These are phyloP conservation scores for Pestalotiopsis sp. DNA, from an alignment of 2,329 filamentous ascomycete genomes.

Conservation along the genomic window DNA sequence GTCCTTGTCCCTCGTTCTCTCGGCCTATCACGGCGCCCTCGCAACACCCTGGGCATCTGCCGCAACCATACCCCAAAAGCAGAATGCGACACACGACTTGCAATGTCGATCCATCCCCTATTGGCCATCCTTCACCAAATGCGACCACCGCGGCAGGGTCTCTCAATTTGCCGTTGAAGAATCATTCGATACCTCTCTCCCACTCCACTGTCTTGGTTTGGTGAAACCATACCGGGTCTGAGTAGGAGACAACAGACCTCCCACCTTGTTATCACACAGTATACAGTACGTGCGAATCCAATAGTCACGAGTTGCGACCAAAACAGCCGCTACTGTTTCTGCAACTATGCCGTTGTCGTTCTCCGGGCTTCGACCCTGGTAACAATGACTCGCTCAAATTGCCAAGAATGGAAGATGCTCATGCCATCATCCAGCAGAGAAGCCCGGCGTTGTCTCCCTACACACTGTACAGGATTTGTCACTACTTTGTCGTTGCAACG, in stretches of 20 bases:
- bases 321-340: not conserved
- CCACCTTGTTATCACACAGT: too few relatives aligned
- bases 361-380: not conserved
- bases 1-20: not conserved
- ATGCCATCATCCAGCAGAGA: not conserved
- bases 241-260: not conserved
- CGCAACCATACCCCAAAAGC: constrained; percentile 5
- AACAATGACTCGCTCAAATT: not conserved
- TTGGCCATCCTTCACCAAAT: not conserved
- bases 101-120: not conserved
- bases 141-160: not conserved
- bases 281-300: too few relatives aligned
- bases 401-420: not conserved
- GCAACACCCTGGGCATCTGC: constrained; percentile 3
- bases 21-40: not conserved
- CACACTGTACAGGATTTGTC: not conserved
- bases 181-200: constrained; percentile 5
- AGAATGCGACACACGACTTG: not conserved
- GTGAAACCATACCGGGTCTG: not conserved
- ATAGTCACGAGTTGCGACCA: too few relatives aligned
- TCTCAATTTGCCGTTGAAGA: constrained; percentile 12
- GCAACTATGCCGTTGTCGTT: not conserved
- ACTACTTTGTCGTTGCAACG: not conserved
- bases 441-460: not conserved
- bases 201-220: constrained; percentile 10